Base-by-base conservation (phyloP, 1,139 yeast genomes). In the Sugiyamaella grinbergsii region DNA sequence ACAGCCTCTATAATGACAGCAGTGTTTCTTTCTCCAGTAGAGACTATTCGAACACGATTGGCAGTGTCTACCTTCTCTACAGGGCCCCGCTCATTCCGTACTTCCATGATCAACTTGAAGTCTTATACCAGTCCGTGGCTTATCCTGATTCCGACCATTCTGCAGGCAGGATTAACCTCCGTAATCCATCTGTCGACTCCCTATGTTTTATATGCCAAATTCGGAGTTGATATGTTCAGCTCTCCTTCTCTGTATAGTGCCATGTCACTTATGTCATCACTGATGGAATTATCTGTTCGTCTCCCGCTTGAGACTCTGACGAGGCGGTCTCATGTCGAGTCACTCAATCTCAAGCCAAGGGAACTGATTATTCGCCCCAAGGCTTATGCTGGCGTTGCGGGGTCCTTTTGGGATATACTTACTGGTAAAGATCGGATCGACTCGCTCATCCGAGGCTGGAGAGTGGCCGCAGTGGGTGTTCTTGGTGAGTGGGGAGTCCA, bases 221-320 rank as follows among this genome's bases (percentile, higher is more conserved):
- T 83, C 65, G 85, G 85, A 56, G 74, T 89, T 53, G 95, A 88
- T 64, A 76, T 81, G 49, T 82, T 79, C 66, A 78, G 81, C 53
- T 77, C 85, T 16, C 89, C 94, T 1, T 73, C 73, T 18, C 62
- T 82, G 29, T 86, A 79, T 68, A 82, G 83, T 58, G 57, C 77
- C 6, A 61, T 75, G 34, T 72, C 75, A 41, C 70, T 89, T 47
- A 58, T 78, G 2, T 78, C 87, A 32, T 78, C 85, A 48, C 67
- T 84, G 13, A 57, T 79, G 60, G 95, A 89, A 59, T 75, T 91
- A 39, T 80, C 85, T 55, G 77, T 90, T 54, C 83, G 83, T 65
- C 74, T 93, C 54, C 98, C 98, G 1, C 78, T 90, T 51, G 98
- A 93, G 63, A 90, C 95, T 22, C 69, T 93, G 48, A 76, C 88